A percentile compares a stretch with the other conserved stretches of the same genome.
Conservation (phyloP, 768 basidiomycete species). For the Asterophora lycoperdoides region DNA sequence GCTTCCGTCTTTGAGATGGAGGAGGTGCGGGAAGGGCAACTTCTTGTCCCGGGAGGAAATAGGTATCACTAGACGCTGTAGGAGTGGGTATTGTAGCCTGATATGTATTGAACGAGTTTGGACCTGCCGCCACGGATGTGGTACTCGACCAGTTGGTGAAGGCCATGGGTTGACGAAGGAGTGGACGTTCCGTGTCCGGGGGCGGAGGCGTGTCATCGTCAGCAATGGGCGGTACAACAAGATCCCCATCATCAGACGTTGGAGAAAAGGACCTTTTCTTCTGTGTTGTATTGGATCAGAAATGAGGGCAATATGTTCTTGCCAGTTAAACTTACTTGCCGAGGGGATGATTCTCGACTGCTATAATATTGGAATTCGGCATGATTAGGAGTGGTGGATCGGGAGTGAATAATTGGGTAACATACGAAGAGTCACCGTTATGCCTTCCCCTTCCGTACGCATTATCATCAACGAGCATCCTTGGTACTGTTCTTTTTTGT, state of each 20-base stretch:
- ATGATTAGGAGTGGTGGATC: background rate
- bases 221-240: slow-evolving; percentile 33
- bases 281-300: slow-evolving; percentile 29
- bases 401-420: background rate
- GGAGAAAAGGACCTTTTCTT: slow-evolving; percentile 49
- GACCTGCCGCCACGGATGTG: slow-evolving; percentile 22
- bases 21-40: slow-evolving; percentile 19
- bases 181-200: slow-evolving; percentile 37
- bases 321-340: slow-evolving; percentile 30
- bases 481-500: slow-evolving; percentile 7
- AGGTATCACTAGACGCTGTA: slow-evolving; percentile 17
- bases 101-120: slow-evolving; percentile 36
- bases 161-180: slow-evolving; percentile 57
- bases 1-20: slow-evolving; percentile 13
- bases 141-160: slow-evolving; percentile 36
- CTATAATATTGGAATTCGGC: slow-evolving; percentile 41
- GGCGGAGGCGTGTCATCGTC: slow-evolving; percentile 49
- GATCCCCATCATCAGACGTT: slow-evolving; percentile 45
- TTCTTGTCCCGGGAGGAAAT: slow-evolving; percentile 56
- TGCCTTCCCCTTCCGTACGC: slow-evolving; percentile 37
- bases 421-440: slow-evolving; percentile 35
- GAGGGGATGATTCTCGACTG: slow-evolving; percentile 54
- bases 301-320: slow-evolving; percentile 1
- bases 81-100: slow-evolving; percentile 29
- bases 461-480: slow-evolving; percentile 23